These are phyloP conservation scores for Naegleria gruberi DNA, from an alignment of 208 protist species.

Conservation along the genomic window DNA sequence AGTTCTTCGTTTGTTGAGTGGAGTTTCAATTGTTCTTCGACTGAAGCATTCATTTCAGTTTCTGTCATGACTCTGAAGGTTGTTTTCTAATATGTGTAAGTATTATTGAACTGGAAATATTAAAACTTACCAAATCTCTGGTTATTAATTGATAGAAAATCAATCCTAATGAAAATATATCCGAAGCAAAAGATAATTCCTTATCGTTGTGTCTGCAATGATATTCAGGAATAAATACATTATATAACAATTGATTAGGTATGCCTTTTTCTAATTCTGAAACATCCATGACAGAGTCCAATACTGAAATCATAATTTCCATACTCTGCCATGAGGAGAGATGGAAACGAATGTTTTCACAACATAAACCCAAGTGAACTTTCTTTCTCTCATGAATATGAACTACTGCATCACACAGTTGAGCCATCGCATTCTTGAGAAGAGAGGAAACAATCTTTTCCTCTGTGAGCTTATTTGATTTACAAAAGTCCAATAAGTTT, in stretches of 20 bases:
- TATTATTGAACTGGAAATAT: too few species aligned
- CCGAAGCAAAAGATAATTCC: neutral
- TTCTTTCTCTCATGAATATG: neutral
- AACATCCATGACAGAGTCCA: neutral
- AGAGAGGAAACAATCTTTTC: neutral
- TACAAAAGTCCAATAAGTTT: neutral
- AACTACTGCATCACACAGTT: neutral
- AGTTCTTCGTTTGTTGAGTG: neutral
- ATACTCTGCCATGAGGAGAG: neutral
- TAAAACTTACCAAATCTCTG: neutral
- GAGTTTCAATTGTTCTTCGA: neutral
- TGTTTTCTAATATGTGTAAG: neutral
- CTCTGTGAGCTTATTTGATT: neutral
- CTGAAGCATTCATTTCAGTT: neutral
- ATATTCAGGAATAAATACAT: neutral
- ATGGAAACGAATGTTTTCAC: neutral
- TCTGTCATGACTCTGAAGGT: neutral
- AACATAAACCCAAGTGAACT: neutral
- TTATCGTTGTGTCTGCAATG: neutral
- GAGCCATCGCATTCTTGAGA: neutral
- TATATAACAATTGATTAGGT: neutral
- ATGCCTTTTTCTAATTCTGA: neutral
- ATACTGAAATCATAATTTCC: neutral
- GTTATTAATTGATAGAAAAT: neutral
- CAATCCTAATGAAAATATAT: neutral